Base-by-base conservation (phyloP, 495 filamentous ascomycete genomes). In the Penicillium taxi region DNA sequence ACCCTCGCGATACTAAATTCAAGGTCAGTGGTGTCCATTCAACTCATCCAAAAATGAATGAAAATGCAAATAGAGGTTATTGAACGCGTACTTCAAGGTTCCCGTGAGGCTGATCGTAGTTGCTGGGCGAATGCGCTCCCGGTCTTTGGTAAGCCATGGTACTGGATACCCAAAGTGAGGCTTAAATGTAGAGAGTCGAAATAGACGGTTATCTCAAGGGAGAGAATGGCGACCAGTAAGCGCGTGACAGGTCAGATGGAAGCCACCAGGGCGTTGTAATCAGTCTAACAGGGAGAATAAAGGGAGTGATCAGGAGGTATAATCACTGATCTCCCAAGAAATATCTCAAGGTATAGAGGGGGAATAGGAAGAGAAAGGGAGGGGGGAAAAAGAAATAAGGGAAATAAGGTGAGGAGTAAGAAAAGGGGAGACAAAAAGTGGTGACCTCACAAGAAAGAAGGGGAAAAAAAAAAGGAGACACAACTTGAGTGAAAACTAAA, bases 141-240 rank as follows among this genome's bases (percentile, higher is more conserved):
- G 58, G 44, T 35, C 63, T 64, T 53, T 65, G 60, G 53, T 78
- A 74, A 47, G 73, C 72, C 74, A 78, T 78, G 52, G 73, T 78
- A 49, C 35, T 32, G 28, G 25, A n/a, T 16, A 42, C 43, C 41
- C 39, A 30, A 47, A 23, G 34, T 20, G 27, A 28, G 22, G 29
- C 30, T 27, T 41, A 38, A 41, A 29, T 35, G 23, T 36, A 34
- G 30, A 14, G 9, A 26, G 33, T 38, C 9, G 9, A 25, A 30
- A 21, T 13, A 27, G 26, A 7, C 31, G 18, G n/a, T n/a, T n/a
- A n/a, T n/a, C n/a, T n/a, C n/a, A n/a, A n/a, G n/a, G n/a, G n/a
- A 44, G 44, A 51, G 52, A 42, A 42, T 58, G 48, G 55, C 55
- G 39, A 32, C 25, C 38, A 48, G 53, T 39, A 54, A 46, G 50